A percentile compares a stretch with the other conserved stretches of the same genome.
phyloP scores from a whole-genome alignment of 345 rosid genomes.

The Kandelia obovata region DNA sequence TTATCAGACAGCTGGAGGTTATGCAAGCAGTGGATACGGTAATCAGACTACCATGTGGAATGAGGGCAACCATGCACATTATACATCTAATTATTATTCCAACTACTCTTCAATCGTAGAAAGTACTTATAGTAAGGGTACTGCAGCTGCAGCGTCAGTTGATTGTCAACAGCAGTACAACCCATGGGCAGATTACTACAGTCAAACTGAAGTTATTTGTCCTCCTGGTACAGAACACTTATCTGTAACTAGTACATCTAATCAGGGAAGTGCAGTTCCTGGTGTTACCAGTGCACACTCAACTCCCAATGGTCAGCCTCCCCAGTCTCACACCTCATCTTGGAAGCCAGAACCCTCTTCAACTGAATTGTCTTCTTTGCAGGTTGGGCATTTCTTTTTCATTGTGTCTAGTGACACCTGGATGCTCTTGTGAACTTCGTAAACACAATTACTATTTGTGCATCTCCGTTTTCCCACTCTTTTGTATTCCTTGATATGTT shows the following conservation, averaged over 20 bases:
- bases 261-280: slow-evolving; percentile 50
- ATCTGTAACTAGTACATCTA: slow-evolving; percentile 51
- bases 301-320: slow-evolving; percentile 58
- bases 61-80: slow-evolving; percentile 62
- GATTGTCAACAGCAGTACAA: slow-evolving; percentile 75
- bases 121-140: slow-evolving; percentile 49
- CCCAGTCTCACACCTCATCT: slow-evolving; percentile 41
- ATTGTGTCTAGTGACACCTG: too few species aligned
- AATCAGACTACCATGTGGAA: slow-evolving; percentile 62
- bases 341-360: slow-evolving; percentile 68
- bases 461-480: too few species aligned
- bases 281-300: slow-evolving; percentile 51
- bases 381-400: slow-evolving; percentile 46
- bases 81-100: slow-evolving; percentile 63
- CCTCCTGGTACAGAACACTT: slow-evolving; percentile 96
- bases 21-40: slow-evolving; percentile 66
- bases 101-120: slow-evolving; percentile 51
- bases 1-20: slow-evolving; percentile 97
- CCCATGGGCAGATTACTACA: slow-evolving; percentile 83
- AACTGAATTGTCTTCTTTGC: slow-evolving; percentile 54
- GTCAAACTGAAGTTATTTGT: slow-evolving; percentile 89
- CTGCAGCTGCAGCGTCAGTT: slow-evolving; percentile 47
- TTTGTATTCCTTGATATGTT: too few species aligned
- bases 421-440: too few species aligned
- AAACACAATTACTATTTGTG: too few species aligned